Conservation (phyloP, 306 rosid species). For the Acmispon strigosus region DNA sequence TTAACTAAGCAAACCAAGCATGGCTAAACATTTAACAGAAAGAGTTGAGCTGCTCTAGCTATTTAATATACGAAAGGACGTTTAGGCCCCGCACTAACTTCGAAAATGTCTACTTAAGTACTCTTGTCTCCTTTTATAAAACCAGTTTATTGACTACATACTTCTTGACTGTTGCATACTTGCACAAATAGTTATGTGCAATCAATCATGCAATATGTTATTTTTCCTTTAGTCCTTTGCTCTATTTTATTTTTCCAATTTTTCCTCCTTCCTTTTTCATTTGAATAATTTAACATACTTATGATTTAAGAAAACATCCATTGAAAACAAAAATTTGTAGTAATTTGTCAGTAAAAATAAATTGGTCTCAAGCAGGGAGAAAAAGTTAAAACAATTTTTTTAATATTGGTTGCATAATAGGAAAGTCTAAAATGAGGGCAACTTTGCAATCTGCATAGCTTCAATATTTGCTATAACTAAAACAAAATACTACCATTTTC, state of each 20-base stretch:
- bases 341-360: not conserved
- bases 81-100: not conserved
- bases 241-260: not conserved
- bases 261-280: not conserved
- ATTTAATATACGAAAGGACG: not conserved
- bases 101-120: not conserved
- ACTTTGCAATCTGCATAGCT: not conserved
- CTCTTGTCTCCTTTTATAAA: not conserved
- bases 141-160: not conserved
- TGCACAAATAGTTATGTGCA: not conserved
- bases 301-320: not conserved
- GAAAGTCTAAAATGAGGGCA: not conserved
- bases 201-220: not conserved
- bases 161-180: not conserved
- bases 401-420: not conserved
- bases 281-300: not conserved
- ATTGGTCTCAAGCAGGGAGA: not conserved
- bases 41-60: not conserved
- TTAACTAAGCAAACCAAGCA: not conserved
- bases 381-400: not conserved
- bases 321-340: not conserved
- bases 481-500: not conserved
- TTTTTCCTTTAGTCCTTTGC: not conserved
- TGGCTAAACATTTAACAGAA: not conserved
- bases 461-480: not conserved